Conservation (phyloP, 2,329 filamentous ascomycete genomes). For the Ophiostoma sp. region DNA sequence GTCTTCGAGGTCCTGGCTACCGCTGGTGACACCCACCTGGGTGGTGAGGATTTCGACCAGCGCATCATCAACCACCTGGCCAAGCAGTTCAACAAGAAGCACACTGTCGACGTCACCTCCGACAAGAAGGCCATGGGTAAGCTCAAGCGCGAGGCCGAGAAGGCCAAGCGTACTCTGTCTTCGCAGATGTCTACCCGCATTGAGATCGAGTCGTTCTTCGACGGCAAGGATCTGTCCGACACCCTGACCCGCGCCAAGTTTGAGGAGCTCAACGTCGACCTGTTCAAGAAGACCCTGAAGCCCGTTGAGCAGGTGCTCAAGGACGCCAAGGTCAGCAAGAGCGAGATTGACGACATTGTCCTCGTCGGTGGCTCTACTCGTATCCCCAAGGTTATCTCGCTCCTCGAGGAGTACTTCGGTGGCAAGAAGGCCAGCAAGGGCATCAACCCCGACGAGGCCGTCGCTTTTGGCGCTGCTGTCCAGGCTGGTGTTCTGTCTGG, state of each 20-base stretch:
- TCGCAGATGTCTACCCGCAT: conserved; percentile 91
- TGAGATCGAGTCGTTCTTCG: conserved; percentile 96
- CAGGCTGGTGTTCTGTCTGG: conserved; percentile 94
- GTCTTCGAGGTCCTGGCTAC: conserved; percentile 94
- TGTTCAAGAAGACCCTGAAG: conserved; percentile 99
- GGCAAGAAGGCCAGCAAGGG: conserved; percentile 99
- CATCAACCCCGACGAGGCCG: conserved; percentile 99
- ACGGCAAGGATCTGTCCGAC: conserved; percentile 97
- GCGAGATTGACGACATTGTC: conserved; percentile 92
- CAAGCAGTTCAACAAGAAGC: conserved; percentile 99
- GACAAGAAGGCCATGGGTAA: conserved; percentile 98
- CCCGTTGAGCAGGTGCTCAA: conserved; percentile 98
- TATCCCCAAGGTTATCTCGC: conserved; percentile 94
- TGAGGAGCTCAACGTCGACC: conserved; percentile 97
- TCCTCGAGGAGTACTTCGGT: conserved; percentile 93
- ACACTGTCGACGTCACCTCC: conserved; percentile 87
- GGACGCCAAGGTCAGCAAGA: conserved; percentile 97
- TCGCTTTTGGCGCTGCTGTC: conserved; percentile 95
- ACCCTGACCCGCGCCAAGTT: conserved; percentile 98
- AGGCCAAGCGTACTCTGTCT: conserved; percentile 97
- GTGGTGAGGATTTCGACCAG: conserved; percentile 99
- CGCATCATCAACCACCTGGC: conserved; percentile 82
- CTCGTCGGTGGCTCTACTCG: conserved; percentile 97
- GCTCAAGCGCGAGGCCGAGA: conserved; percentile 98
- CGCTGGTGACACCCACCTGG: conserved; percentile 93